Evolutionary conservation across 2,329 filamentous ascomycete genomes (phyloP), one percentile per base, ranked within the genome.

Genomic region (Fusarium globosum): DNA sequence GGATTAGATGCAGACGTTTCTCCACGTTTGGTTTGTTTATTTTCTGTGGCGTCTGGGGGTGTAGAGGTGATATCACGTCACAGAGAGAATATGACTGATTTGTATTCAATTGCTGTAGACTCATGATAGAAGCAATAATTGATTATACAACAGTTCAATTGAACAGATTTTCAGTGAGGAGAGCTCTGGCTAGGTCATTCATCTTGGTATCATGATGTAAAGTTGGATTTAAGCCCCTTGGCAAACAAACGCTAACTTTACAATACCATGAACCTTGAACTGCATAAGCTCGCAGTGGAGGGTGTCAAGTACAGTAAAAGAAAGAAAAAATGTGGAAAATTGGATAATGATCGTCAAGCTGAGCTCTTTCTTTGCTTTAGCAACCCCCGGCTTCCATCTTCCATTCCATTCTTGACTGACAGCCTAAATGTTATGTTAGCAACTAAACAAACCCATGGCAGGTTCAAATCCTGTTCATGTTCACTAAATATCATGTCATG

Each of bases 31-130:
- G 35, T 43, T 26, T 61, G 36, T 68, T 49, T 35, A 41, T 48
- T 60, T 67, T 53, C 45, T 39, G 72, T 65, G 69, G 72, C 66
- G 74, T 76, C 74, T 56, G 69, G 69, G 69, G 71, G 63, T 36
- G 33, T 59, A 61, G 23, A 55, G n/a, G n/a, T n/a, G 28, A 67
- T 12, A 52, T 56, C 61, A 75, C 64, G 64, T 75, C 72, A 73
- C 71, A 60, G n/a, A 45, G 26, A 39, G 30, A 9, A 61, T 10
- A 60, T 65, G 45, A 36, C 61, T 45, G 36, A 41, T 18, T 21
- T 38, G 1, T 42, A 28, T 26, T 46, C 8, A 28, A 52, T 55
- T 45, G 7, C 20, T 41, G 13, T 13, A 9, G 4, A 20, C 3
- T 5, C n/a, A 36, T 46, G 2, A 7, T 11, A 14, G 12, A 51